These are phyloP conservation scores for Trichoderma reesei DNA, from an alignment of 495 filamentous ascomycete species.

Conservation along the genomic window DNA sequence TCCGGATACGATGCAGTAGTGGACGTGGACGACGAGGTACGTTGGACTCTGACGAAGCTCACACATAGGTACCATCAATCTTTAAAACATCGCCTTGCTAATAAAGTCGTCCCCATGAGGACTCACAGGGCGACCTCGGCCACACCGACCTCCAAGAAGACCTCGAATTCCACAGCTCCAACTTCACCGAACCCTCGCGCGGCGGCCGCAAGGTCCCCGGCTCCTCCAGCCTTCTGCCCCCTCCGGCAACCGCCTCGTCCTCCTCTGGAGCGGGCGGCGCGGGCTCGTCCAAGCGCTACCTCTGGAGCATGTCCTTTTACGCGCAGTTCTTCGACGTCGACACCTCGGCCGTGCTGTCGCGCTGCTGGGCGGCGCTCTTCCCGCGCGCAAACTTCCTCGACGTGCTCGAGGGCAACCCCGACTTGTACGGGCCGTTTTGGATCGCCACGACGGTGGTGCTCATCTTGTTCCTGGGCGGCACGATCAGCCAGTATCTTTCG, in stretches of 20 bases:
- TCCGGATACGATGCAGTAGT: conserved; percentile 95
- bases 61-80: too few relatives aligned
- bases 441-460: conserved; percentile 96
- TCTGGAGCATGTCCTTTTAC: conserved; percentile 92
- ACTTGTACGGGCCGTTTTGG: conserved; percentile 93
- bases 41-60: conserved; percentile 11
- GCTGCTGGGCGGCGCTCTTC: conserved; percentile 76
- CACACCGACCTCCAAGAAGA: conserved; percentile 97
- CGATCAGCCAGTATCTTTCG: conserved; percentile 80
- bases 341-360: conserved; percentile 71
- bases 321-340: conserved; percentile 97
- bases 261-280: too few relatives aligned
- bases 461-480: conserved; percentile 89
- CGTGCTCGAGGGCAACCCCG: conserved; percentile 91
- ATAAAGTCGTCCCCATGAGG: neutral
- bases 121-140: conserved; percentile 77
- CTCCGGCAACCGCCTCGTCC: conserved; percentile 47
- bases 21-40: conserved; percentile 85
- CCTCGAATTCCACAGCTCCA: conserved; percentile 94
- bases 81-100: too few relatives aligned
- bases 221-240: conserved; percentile 51
- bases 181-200: conserved; percentile 35
- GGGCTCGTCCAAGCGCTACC: conserved; percentile 68
- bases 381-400: conserved; percentile 92
- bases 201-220: conserved; percentile 41